phyloP scores from a whole-genome alignment of 148 eudicot species.

The Camellia granthamiana region DNA sequence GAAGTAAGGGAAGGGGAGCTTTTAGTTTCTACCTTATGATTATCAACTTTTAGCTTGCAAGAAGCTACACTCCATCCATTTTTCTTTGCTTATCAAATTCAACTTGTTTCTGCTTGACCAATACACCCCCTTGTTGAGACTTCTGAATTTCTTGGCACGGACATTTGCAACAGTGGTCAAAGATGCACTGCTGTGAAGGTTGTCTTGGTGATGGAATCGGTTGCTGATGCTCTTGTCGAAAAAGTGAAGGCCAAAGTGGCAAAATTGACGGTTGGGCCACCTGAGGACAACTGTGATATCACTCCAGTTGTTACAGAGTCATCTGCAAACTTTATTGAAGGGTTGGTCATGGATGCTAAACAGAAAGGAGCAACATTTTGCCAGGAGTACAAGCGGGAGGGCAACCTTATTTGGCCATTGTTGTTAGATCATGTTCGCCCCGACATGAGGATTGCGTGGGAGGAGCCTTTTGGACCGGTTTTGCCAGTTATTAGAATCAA shows the following conservation, averaged over 20 bases:
- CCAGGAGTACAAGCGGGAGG: slow-evolving; percentile 94
- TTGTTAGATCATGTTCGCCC: slow-evolving; percentile 86
- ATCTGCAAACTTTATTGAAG: slow-evolving; percentile 94
- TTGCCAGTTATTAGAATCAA: slow-evolving; percentile 76
- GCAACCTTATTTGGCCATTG: slow-evolving; percentile 96
- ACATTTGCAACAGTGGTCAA: slow-evolving; percentile 64
- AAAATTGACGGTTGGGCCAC: slow-evolving; percentile 86
- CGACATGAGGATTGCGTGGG: slow-evolving; percentile 99
- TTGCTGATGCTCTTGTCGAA: slow-evolving; percentile 77
- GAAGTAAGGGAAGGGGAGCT: too few relatives aligned
- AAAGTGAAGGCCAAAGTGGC: slow-evolving; percentile 89
- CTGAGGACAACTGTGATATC: slow-evolving; percentile 87
- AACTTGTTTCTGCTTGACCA: too few relatives aligned
- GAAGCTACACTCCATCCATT: too few relatives aligned
- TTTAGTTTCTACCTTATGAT: too few relatives aligned
- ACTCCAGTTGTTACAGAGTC: slow-evolving; percentile 98
- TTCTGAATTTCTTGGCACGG: too few relatives aligned
- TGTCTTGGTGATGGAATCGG: slow-evolving; percentile 83
- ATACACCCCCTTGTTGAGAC: too few relatives aligned
- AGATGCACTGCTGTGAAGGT: slow-evolving; percentile 99
- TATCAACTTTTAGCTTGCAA: too few relatives aligned
- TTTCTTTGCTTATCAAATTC: too few relatives aligned
- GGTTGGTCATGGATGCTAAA: slow-evolving; percentile 84
- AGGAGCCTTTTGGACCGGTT: slow-evolving; percentile 97
- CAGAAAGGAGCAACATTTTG: slow-evolving; percentile 95